Base-by-base conservation (phyloP, 768 basidiomycete species). In the Pisolithus marmoratus region DNA sequence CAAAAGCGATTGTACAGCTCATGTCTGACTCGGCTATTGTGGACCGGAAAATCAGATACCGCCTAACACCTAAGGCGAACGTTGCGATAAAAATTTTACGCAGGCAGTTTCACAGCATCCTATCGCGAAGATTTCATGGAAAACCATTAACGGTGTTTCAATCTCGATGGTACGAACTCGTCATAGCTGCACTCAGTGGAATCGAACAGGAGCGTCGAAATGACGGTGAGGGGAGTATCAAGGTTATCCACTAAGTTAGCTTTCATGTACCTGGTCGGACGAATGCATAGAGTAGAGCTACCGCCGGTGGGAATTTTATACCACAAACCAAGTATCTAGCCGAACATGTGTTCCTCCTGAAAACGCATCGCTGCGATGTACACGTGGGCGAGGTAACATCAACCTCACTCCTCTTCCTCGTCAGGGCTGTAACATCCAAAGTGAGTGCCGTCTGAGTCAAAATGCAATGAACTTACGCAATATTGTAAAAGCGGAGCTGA, bases 401-500 rank as follows among this genome's bases (percentile, higher is more conserved):
- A n/a, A 5, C 17, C 57, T 64, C 43, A 70, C 60, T 78, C 74
- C 61, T 81, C 79, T 38, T 81, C 80, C n/a, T 81, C 79, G 2
- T 78, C 75, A 43, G 69, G 71, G 52, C 77, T 77, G 46, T 8
- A 38, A 17, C 2, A 42, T 52, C 17, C 11, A 48, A 48, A 27
- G 48, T 64, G n/a, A 63, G 48, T 11, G 20, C 48, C 17, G 5
- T 22, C 9, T 52, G 40, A 58, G 20, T 24, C 41, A n/a, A 31
- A n/a, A 24, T 5, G 3, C 4, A 15, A 22, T 41, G 12, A 17
- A 77, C 86, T 54, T 74, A 87, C 87, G 85, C 85, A 55, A 93
- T 88, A 69, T 92, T 93, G 78, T 90, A 94, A 87, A 94, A 95
- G 60, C 87, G 82, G 59, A 99, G 85, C 65, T 94, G 85, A 75